Conservation (phyloP, 2,329 filamentous ascomycete species). For the Exophiala lecanii-corni region DNA sequence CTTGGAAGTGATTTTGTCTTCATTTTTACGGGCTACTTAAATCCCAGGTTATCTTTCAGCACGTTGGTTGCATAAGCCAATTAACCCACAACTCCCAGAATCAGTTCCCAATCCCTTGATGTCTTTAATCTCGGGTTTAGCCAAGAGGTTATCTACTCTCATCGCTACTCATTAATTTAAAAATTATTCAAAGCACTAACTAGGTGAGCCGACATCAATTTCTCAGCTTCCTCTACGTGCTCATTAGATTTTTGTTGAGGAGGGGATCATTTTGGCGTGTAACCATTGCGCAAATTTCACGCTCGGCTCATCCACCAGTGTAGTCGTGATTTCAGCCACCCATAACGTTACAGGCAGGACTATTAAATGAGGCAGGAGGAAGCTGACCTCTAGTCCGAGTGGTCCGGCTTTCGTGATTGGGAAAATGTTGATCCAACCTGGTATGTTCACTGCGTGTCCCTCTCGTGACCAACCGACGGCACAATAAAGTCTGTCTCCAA, state of each 20-base stretch:
- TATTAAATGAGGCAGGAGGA: slow-evolving; percentile 56
- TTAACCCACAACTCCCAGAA: too few relatives aligned
- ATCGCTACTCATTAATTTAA: too few relatives aligned
- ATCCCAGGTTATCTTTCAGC: too few relatives aligned
- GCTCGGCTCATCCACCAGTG: slow-evolving; percentile 55
- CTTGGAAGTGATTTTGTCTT: too few relatives aligned
- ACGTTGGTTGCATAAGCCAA: too few relatives aligned
- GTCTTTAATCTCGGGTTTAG: too few relatives aligned
- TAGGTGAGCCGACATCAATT: too few relatives aligned
- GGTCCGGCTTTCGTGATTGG: slow-evolving; percentile 54
- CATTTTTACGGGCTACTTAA: too few relatives aligned
- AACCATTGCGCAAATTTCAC: slow-evolving; percentile 56
- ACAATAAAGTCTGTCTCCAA: slow-evolving; percentile 61
- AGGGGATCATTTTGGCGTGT: slow-evolving; percentile 45
- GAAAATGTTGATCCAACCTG: slow-evolving; percentile 54
- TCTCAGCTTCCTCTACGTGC: too few relatives aligned
- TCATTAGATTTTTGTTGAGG: not conserved
- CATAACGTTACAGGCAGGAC: slow-evolving; percentile 57
- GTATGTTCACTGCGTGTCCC: slow-evolving; percentile 48
- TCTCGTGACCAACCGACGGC: slow-evolving; percentile 54
- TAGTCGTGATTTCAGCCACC: slow-evolving; percentile 54
- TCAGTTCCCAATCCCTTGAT: too few relatives aligned
- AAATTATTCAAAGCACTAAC: too few relatives aligned
- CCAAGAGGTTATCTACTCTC: too few relatives aligned
- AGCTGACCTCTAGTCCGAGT: slow-evolving; percentile 57